Base-by-base conservation (phyloP, 192 early-diverging fungal species). In the Rhizophagus sp. region DNA sequence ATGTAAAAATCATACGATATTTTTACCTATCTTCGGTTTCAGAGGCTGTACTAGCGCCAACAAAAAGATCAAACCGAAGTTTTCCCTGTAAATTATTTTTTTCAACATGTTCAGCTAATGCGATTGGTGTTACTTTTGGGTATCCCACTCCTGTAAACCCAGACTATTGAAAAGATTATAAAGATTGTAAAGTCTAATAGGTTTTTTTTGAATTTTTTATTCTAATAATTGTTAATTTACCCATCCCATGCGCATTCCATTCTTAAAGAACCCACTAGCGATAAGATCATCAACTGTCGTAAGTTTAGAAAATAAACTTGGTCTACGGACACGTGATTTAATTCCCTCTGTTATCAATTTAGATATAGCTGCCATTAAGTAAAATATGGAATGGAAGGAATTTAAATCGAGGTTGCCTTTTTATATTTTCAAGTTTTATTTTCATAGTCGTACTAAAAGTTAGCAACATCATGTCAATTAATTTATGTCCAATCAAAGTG, bases 41-140 rank as follows among this genome's bases (percentile, higher is more conserved):
- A 62, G 85, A 75, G 41, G 81, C 79, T 7, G 81, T 78, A 33
- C 79, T 81, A 24, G 83, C 83, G n/a, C 85, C 85, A 30, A 86
- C 85, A 76, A 79, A 86, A 49, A 86, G 71, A 33, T 86, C 84
- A 79, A 86, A 86, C 52, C 73, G 80, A 81, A 86, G 82, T 63
- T 86, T 86, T 50, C 83, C 85, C 76, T 84, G 81, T 39, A 86
- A 61, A 62, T 82, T 82, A 36, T 86, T 84, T 61, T 82, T 79
- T 81, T 86, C 85, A n/a, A 86, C 85, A 74, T 86, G 68, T 57
- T 86, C 83, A 27, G 85, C 85, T 36, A 86, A 71, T 2, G 83
- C 81, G 3, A 79, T 62, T 49, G 85, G 85, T 27, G 82, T 84
- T 67, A 84, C 52, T 61, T 86, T 86, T 24, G 85, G 85, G 76